These are phyloP conservation scores for Zygosaccharomyces bisporus DNA, from an alignment of 805 yeast species.

Conservation along the genomic window DNA sequence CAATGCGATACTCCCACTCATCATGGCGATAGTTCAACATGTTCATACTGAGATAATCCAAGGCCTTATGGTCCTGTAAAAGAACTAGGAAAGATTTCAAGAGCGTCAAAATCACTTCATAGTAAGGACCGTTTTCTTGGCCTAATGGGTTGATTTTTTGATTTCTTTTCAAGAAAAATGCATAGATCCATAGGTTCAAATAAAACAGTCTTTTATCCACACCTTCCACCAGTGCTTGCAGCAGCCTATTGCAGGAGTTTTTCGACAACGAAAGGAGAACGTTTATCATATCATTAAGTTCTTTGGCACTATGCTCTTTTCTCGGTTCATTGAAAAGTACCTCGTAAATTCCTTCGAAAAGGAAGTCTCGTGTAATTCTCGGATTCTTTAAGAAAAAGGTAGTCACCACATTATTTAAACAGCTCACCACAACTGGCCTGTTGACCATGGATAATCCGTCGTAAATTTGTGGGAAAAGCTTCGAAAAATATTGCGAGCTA, in stretches of 20 bases:
- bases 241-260: slow-evolving; percentile 38
- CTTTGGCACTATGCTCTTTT: slow-evolving; percentile 43
- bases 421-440: slow-evolving; percentile 55
- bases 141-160: slow-evolving; percentile 22
- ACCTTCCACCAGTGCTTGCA: slow-evolving; percentile 30
- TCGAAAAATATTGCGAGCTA: slow-evolving; percentile 49
- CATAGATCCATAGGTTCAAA: slow-evolving; percentile 38
- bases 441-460: slow-evolving; percentile 55
- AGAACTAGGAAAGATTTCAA: slow-evolving; percentile 35
- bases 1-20: slow-evolving; percentile 37
- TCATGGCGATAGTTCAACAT: slow-evolving; percentile 35
- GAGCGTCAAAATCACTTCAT: slow-evolving; percentile 33
- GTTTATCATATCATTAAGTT: slow-evolving; percentile 59
- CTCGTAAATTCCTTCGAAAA: slow-evolving; percentile 49
- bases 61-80: slow-evolving; percentile 26
- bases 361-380: slow-evolving; percentile 53
- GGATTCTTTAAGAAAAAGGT: slow-evolving; percentile 49
- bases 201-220: slow-evolving; percentile 25
- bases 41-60: slow-evolving; percentile 32
- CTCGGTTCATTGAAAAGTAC: slow-evolving; percentile 34
- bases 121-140: slow-evolving; percentile 24
- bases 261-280: slow-evolving; percentile 61
- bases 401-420: slow-evolving; percentile 53
- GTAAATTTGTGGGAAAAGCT: slow-evolving; percentile 62
- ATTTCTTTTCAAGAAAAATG: slow-evolving; percentile 35